A percentile compares a stretch with the other conserved stretches of the same genome.
Conservation (phyloP, 768 basidiomycete species). For the Lactarius quietus region DNA sequence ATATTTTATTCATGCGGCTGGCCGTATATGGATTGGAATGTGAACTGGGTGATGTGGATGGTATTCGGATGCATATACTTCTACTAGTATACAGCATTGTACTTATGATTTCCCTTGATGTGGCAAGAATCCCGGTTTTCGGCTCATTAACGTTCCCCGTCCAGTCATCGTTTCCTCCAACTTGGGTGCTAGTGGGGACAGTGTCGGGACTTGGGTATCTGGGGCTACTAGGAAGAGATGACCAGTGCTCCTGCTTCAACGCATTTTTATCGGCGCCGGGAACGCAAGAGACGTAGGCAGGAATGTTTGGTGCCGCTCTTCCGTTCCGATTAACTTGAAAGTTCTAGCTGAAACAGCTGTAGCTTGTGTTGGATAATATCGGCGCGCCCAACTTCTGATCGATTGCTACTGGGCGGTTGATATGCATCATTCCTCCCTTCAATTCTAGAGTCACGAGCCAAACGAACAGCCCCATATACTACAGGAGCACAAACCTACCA, state of each 20-base stretch:
- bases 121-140: not conserved
- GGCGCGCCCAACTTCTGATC: not conserved
- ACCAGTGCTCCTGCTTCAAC: not conserved
- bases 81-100: not conserved
- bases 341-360: not conserved
- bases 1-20: slow-evolving; percentile 22
- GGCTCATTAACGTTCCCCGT: not conserved
- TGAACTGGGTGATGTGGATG: not conserved
- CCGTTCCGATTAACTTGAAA: not conserved
- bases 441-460: too few species aligned
- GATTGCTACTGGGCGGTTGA: not conserved
- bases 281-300: not conserved
- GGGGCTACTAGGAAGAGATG: not conserved
- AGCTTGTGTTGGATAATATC: not conserved
- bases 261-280: not conserved
- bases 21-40: slow-evolving; percentile 15
- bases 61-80: too few species aligned
- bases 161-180: not conserved
- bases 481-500: too few species aligned
- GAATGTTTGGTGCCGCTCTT: not conserved
- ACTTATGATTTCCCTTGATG: not conserved
- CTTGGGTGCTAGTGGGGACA: too few species aligned
- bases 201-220: too few species aligned
- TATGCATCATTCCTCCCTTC: too few species aligned
- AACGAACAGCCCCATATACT: too few species aligned